Evolutionary conservation across 2,329 filamentous ascomycete genomes (phyloP).

Genomic region (Aspergillus quadricinctus): DNA sequence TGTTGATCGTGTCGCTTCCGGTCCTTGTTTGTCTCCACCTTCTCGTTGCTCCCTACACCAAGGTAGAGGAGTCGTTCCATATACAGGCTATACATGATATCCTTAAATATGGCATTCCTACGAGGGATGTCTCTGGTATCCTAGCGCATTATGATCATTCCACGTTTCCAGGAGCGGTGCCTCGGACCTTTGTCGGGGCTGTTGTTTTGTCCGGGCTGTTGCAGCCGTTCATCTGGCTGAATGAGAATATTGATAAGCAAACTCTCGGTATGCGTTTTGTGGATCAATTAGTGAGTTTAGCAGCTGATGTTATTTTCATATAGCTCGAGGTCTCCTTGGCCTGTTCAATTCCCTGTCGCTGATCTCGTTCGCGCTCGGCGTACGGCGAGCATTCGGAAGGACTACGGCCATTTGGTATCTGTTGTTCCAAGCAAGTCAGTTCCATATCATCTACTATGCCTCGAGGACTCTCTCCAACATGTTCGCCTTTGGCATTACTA

Average conservation of each 20-base stretch:
- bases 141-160: conserved; percentile 77
- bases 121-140: conserved; percentile 51
- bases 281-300: neutral
- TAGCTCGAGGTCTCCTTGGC: conserved; percentile 73
- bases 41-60: conserved; percentile 76
- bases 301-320: conserved; percentile 5
- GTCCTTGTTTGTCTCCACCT: conserved; percentile 65
- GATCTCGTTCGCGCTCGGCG: conserved; percentile 58
- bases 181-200: conserved; percentile 82
- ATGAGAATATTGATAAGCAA: conserved; percentile 56
- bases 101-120: conserved; percentile 71
- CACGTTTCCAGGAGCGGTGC: conserved; percentile 83
- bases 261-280: conserved; percentile 45
- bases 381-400: conserved; percentile 65
- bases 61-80: conserved; percentile 98
- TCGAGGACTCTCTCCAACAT: conserved; percentile 91
- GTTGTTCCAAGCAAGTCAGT: conserved; percentile 74
- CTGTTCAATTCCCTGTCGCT: conserved; percentile 68
- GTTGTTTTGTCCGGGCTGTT: conserved; percentile 69
- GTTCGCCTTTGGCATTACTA: conserved; percentile 77
- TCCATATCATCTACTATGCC: conserved; percentile 89
- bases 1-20: conserved; percentile 54
- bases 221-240: conserved; percentile 59
- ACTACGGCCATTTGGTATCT: conserved; percentile 73
- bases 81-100: conserved; percentile 92